Evolutionary conservation across 257 asterid genomes (phyloP), one percentile per base, ranked within the genome.

Genomic region (Henckelia pumila): DNA sequence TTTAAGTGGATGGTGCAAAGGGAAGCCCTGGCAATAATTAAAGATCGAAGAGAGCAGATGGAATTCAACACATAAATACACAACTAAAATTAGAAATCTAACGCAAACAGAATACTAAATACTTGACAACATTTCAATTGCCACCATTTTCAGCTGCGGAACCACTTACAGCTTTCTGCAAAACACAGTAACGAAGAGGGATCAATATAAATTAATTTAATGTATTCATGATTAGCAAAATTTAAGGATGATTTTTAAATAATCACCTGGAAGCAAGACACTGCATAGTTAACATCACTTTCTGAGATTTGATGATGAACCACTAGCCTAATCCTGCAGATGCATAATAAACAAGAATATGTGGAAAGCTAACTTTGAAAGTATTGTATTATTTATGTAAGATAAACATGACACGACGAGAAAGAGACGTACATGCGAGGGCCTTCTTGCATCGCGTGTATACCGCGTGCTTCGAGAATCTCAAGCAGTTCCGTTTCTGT

Each of bases 291-390:
- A 75, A 91, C 95, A 67, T 94, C 99, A 22, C 69, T 63, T 60
- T 85, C 97, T 25, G 96, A 85, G 69, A 94, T 88, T 83, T 91
- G 99, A 81, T 94, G 99, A 79, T 94, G 99, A 68, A 85, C 17
- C 33, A 88, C 98, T 32, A 89, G 64, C 80, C 98, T 80, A 33
- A 89, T 71, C 77, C 98, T 89, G n/a, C n/a, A n/a, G 91, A 37
- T 24, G 77, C 35, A 40, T 25, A n/a, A n/a, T n/a, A n/a, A 28
- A 50, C 8, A 30, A 30, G 56, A 47, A 7, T 10, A 17, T 9
- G 13, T 30, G 58, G 0, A 55, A 20, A 49, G n/a, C n/a, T n/a
- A n/a, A n/a, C n/a, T n/a, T n/a, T n/a, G n/a, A n/a, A n/a, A n/a
- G n/a, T n/a, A n/a, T n/a, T n/a, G 23, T 21, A 20, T 24, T 9